Evolutionary conservation across 352 stramenopile species (phyloP), one percentile per base, ranked within the genome.

Genomic region (Globisporangium viniferum): DNA sequence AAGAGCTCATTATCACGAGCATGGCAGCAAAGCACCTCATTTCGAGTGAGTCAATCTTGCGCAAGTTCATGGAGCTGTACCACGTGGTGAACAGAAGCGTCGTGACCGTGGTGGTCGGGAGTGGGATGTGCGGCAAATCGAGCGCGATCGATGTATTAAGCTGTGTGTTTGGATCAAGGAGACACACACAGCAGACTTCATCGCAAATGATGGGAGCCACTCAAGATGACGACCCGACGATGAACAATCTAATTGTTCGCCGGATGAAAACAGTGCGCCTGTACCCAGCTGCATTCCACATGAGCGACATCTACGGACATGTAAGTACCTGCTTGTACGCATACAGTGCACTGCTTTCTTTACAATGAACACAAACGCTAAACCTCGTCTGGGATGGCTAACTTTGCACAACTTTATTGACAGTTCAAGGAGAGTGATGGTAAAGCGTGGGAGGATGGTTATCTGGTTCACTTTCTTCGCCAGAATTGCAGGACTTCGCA

Each of bases 51-150:
- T 79, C 72, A 6, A 83, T 88, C 55, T 27, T 86, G 3, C 72
- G 82, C 1, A 93, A 91, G 69, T 39, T 90, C 6, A 57, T 86
- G 27, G 82, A 93, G 24, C 27, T 90, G n/a, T 83, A 89, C 44
- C 73, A 88, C 49, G 59, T 90, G 15, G 71, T 82, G 9, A 73
- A 44, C 27, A 71, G 66, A 20, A 72, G 73, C 3, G 68, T 80
- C 5, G 58, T 90, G 22, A 82, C 75, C 14, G 66, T 90, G n/a
- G 62, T 90, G 0, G 76, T 84, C 35, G 85, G 85, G 10, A 68
- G 62, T n/a, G 76, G 73, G 0, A 72, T 78, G 27, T 86, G 72
- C 24, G 85, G 85, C 2, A 91, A 93, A 68, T 88, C 85, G 15
- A 91, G 73, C 12, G 77, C 78, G 18, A 76, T 91, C 18, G 72